Evolutionary conservation across 2,329 filamentous ascomycete genomes (phyloP).

Genomic region (Pseudogymnoascus sp.): DNA sequence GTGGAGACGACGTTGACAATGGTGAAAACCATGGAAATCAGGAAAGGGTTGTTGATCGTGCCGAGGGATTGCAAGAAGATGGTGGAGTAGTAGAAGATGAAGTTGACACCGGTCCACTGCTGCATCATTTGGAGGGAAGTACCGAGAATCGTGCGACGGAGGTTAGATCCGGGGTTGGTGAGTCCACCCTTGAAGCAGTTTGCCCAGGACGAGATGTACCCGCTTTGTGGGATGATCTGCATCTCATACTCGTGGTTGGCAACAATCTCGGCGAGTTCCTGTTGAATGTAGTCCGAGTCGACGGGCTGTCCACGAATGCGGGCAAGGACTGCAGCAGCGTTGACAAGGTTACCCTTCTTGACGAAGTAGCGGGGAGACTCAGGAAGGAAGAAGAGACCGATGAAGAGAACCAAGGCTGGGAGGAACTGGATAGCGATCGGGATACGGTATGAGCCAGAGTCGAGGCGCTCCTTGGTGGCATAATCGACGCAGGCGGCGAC

Average conservation of each 20-base stretch:
- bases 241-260: constrained; percentile 86
- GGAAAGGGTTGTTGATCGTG: constrained; percentile 69
- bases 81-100: constrained; percentile 83
- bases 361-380: constrained; percentile 83
- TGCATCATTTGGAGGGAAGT: constrained; percentile 76
- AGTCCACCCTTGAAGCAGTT: constrained; percentile 61
- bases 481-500: constrained; percentile 70
- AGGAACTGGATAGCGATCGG: constrained; percentile 73
- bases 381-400: constrained; percentile 67
- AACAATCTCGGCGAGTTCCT: constrained; percentile 76
- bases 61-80: constrained; percentile 74
- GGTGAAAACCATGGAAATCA: constrained; percentile 71
- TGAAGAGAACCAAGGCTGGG: constrained; percentile 69
- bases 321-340: constrained; percentile 55
- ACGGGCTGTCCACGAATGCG: constrained; percentile 66
- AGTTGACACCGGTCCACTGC: constrained; percentile 74
- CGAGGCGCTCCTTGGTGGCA: constrained; percentile 52
- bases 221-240: constrained; percentile 54
- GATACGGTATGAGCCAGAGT: constrained; percentile 68
- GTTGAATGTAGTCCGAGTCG: constrained; percentile 67
- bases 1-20: constrained; percentile 86
- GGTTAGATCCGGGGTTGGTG: constrained; percentile 54
- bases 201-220: constrained; percentile 45
- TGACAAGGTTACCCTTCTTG: constrained; percentile 63
- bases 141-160: constrained; percentile 64